Evolutionary conservation across 768 basidiomycete species (phyloP).

Genomic region (Tubosaeta sp.): DNA sequence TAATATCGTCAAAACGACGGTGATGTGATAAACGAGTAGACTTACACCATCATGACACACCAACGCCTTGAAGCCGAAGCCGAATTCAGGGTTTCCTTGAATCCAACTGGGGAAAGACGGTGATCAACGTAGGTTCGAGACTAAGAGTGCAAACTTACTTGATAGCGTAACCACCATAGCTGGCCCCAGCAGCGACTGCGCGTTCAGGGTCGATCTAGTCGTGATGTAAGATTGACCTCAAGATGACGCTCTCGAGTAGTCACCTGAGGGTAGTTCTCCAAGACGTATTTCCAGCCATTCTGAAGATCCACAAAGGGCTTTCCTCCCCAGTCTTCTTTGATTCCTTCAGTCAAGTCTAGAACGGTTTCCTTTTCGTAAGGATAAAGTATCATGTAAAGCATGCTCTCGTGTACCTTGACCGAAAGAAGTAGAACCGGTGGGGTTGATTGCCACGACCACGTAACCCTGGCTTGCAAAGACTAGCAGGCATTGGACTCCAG

Average conservation of each 20-base stretch:
- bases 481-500: constrained; percentile 21
- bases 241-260: not conserved
- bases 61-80: constrained; percentile 87
- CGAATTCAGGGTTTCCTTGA: constrained; percentile 87
- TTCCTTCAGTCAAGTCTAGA: constrained; percentile 75
- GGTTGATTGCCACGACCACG: constrained; percentile 83
- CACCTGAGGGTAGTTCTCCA: constrained; percentile 69
- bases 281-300: constrained; percentile 67
- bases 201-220: constrained; percentile 62
- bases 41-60: constrained; percentile 87
- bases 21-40: constrained; percentile 12
- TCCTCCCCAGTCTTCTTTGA: constrained; percentile 80
- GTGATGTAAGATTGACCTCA: not conserved
- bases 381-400: not conserved
- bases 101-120: constrained; percentile 65
- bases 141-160: constrained; percentile 47
- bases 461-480: constrained; percentile 88
- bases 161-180: constrained; percentile 86
- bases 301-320: constrained; percentile 78
- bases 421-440: constrained; percentile 91
- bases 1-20: not conserved
- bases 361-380: not conserved
- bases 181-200: constrained; percentile 75
- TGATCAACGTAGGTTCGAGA: constrained; percentile 2
- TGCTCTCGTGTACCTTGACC: constrained; percentile 59